Conservation (phyloP, 129 eudicot genomes). For the Deinandra increscens region DNA sequence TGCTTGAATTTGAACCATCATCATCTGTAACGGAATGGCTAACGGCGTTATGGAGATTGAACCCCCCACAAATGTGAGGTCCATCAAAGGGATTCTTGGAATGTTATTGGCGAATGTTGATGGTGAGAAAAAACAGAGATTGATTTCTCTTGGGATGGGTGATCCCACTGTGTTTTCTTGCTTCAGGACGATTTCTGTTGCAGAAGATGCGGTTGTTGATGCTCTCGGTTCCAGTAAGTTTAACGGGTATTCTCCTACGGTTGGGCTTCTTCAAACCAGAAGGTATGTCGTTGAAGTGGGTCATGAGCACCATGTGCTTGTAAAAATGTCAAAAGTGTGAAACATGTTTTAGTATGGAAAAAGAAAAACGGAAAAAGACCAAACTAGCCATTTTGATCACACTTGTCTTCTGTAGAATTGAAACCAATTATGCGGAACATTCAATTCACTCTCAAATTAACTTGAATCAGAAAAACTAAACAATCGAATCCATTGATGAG, state of each 20-base stretch:
- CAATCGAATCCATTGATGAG: no score
- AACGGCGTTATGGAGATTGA: constrained; percentile 33
- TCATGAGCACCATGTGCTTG: constrained; percentile 29
- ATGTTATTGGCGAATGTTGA: constrained; percentile 54
- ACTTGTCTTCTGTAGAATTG: no score
- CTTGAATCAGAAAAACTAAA: no score
- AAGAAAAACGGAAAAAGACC: constrained; percentile 5
- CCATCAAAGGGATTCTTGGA: constrained; percentile 79
- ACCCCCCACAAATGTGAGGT: constrained; percentile 53
- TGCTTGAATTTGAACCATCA: no score
- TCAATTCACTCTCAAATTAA: no score
- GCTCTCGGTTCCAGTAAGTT: constrained; percentile 52
- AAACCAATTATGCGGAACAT: no score
- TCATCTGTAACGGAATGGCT: background rate
- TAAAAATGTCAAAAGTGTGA: background rate
- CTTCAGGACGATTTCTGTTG: constrained; percentile 53
- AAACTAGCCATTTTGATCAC: no score
- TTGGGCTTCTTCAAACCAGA: constrained; percentile 87
- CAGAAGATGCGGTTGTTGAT: constrained; percentile 60
- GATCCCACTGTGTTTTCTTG: constrained; percentile 93
- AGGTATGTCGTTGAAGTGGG: constrained; percentile 33
- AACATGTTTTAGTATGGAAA: background rate
- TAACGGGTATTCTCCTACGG: constrained; percentile 91
- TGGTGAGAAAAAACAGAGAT: constrained; percentile 16
- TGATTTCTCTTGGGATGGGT: constrained; percentile 88